A percentile compares a stretch with the other conserved stretches of the same genome.
These are phyloP conservation scores for Stentor roeselii DNA, from an alignment of 73 alveolate species.

Conservation along the genomic window DNA sequence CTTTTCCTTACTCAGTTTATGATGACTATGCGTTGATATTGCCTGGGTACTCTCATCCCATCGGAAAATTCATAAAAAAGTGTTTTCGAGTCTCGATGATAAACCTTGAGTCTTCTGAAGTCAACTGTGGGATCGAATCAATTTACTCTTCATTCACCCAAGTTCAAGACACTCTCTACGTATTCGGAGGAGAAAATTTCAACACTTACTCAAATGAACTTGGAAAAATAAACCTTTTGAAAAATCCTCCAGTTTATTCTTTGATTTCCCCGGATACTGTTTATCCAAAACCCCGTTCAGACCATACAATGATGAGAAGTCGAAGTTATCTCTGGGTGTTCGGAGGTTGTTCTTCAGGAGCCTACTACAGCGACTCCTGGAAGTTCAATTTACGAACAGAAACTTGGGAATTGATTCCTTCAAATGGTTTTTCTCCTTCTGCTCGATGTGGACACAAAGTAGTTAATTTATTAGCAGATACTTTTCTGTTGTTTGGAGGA, in stretches of 20 bases:
- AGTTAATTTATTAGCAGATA: neutral
- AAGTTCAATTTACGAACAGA: neutral
- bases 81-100: neutral
- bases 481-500: conserved; percentile 14
- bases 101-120: no score
- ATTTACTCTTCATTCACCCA: neutral
- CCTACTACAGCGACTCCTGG: neutral
- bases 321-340: neutral
- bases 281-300: neutral
- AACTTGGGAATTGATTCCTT: neutral
- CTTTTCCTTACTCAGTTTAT: neutral
- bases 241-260: no score
- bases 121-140: neutral
- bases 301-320: neutral
- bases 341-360: no score
- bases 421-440: neutral
- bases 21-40: neutral
- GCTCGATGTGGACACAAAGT: neutral
- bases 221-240: no score
- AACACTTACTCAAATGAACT: neutral
- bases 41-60: neutral
- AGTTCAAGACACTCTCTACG: neutral
- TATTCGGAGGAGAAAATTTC: neutral
- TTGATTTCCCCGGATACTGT: neutral
- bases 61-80: no score